A percentile compares a stretch with the other conserved stretches of the same genome.
Evolutionary conservation across 2,329 filamentous ascomycete genomes (phyloP).

Genomic region (Clarireedia hainanense): DNA sequence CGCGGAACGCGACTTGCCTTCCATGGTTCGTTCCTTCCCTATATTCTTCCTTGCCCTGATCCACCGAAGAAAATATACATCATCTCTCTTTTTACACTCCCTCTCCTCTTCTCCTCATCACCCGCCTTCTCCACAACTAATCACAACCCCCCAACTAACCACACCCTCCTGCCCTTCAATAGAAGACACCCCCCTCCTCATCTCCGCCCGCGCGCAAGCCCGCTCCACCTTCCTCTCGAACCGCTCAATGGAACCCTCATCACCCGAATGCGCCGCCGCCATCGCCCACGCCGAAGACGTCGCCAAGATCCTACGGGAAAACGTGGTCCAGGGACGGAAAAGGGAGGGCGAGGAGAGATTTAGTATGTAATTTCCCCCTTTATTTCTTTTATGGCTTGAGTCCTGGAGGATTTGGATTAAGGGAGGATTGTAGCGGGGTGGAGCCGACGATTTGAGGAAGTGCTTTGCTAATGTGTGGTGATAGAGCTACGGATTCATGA

Average conservation of each 20-base stretch:
- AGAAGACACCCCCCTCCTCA: constrained; percentile 66
- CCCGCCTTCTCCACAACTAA: background rate
- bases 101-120: background rate
- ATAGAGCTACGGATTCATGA: constrained; percentile 82
- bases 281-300: constrained; percentile 78
- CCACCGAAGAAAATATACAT: too few relatives aligned
- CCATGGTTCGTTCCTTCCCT: constrained; percentile 47
- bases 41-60: background rate
- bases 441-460: background rate
- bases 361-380: constrained; percentile 40
- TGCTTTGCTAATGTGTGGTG: background rate
- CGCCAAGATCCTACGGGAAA: constrained; percentile 68
- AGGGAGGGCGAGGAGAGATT: constrained; percentile 42
- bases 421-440: background rate
- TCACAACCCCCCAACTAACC: background rate
- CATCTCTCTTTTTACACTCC: background rate
- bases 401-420: background rate
- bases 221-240: constrained; percentile 67
- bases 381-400: background rate
- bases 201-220: constrained; percentile 64
- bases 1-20: constrained; percentile 80
- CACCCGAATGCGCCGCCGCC: constrained; percentile 52
- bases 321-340: constrained; percentile 76
- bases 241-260: constrained; percentile 47
- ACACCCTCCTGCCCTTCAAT: background rate